Evolutionary conservation across 176 grass and related monocot genomes (phyloP), one percentile per base, ranked within the genome.

Genomic region (Lolium perenne): DNA sequence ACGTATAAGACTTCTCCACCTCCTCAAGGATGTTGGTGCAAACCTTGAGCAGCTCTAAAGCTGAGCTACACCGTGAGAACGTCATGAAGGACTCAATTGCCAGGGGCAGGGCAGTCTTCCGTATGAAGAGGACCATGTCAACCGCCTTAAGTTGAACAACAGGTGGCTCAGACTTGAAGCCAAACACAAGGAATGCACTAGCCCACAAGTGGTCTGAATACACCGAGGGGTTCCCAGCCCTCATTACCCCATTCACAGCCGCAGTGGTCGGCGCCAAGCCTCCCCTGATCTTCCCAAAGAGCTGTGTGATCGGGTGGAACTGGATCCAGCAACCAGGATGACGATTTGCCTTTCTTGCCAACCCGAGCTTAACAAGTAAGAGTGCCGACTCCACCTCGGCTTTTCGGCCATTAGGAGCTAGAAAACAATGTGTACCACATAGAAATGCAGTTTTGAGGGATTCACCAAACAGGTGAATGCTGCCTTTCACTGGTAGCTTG

Each of bases 1-100:
- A 93, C 0, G 88, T 89, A 4, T 96, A 99, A 1, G 94, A 93
- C 63, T 98, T 98, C 86, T 98, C 97, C 26, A 90, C 90, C 86
- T 99, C 97, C 78, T 99, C 97, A 0, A 99, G 94, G 55, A 92
- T 86, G 38, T 99, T 99, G 2, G 97, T 99, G 87, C 97, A 99
- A 50, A 99, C 97, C 84, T 99, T 99, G 23, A 99, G 87, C 46
- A 99, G 92, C 71, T 99, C 97, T 12, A 99, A 75, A 26, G 97
- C 94, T 0, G 97, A 99, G 43, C 90, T 90, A 54, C 97, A 99
- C 83, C 97, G 88, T 0, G 97, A 99, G 88, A 94, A 99, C 3
- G 88, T 81, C 94, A 93, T 96, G 92, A 99, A 99, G 3, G 97
- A 91, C 70, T 93, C 83, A 2, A 99, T 90, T 0, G 97, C 97